Conservation (phyloP, 306 rosid species). For the Malus sylvestris region DNA sequence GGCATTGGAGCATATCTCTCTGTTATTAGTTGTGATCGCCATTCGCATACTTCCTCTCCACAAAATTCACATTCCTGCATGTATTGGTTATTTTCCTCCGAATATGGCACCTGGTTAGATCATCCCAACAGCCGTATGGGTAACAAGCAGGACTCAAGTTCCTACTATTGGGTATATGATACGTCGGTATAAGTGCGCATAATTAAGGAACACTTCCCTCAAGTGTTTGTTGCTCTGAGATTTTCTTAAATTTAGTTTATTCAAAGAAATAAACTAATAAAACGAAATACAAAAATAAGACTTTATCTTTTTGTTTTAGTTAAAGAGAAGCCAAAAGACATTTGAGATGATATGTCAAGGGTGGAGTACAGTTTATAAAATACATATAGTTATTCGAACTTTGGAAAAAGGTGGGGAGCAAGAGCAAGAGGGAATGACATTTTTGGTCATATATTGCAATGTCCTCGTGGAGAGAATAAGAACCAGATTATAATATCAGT, state of each 20-base stretch:
- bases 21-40: background rate
- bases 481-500: conserved; percentile 5
- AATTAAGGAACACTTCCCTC: background rate
- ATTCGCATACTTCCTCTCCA: background rate
- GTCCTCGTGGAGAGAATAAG: conserved; percentile 27
- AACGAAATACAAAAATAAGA: background rate
- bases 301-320: background rate
- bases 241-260: too few relatives aligned
- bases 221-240: background rate
- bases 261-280: background rate
- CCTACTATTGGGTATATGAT: background rate
- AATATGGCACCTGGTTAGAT: background rate
- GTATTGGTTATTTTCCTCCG: background rate
- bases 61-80: background rate
- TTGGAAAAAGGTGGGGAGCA: conserved; percentile 12
- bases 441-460: conserved; percentile 27
- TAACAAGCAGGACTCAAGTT: background rate
- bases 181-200: background rate
- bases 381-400: conserved; percentile 20
- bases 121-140: background rate
- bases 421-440: conserved; percentile 7
- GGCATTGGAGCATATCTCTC: background rate
- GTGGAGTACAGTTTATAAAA: background rate
- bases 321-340: background rate
- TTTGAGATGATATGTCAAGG: background rate